Evolutionary conservation across 2,329 filamentous ascomycete genomes (phyloP).

Genomic region (Ophiocordyceps camponoti-saundersi): DNA sequence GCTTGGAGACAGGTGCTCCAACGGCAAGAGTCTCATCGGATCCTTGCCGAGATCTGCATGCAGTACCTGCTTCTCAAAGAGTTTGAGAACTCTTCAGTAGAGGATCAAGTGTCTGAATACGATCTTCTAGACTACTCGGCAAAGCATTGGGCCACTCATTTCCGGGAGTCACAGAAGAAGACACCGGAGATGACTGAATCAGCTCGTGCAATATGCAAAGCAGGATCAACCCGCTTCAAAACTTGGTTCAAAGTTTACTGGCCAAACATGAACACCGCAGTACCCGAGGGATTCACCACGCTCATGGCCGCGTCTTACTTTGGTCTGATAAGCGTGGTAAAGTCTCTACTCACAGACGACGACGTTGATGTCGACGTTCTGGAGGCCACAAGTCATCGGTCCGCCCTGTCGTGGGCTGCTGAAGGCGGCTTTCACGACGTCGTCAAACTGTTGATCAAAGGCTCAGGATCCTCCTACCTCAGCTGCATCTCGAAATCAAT

Average conservation of each 20-base stretch:
- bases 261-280: background rate
- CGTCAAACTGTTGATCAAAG: background rate
- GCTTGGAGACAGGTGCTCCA: slow-evolving; percentile 4
- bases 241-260: background rate
- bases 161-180: background rate
- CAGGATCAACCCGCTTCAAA: background rate
- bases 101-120: background rate
- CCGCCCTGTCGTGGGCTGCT: background rate
- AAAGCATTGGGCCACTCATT: slow-evolving; percentile 3
- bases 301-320: background rate
- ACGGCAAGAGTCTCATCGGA: slow-evolving; percentile 2
- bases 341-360: background rate
- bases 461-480: too few species aligned
- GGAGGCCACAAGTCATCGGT: background rate
- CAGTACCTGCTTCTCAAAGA: slow-evolving; percentile 1
- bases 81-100: background rate
- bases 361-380: background rate
- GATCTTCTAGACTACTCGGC: slow-evolving; percentile 5
- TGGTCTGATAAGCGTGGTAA: background rate
- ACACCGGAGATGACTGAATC: too few species aligned
- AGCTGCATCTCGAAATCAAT: background rate
- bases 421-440: background rate
- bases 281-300: background rate
- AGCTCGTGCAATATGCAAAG: background rate
- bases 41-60: slow-evolving; percentile 6